Evolutionary conservation across 1,139 yeast species (phyloP), one percentile per base, ranked within the genome.

Genomic region (Candida tetrigidarum): DNA sequence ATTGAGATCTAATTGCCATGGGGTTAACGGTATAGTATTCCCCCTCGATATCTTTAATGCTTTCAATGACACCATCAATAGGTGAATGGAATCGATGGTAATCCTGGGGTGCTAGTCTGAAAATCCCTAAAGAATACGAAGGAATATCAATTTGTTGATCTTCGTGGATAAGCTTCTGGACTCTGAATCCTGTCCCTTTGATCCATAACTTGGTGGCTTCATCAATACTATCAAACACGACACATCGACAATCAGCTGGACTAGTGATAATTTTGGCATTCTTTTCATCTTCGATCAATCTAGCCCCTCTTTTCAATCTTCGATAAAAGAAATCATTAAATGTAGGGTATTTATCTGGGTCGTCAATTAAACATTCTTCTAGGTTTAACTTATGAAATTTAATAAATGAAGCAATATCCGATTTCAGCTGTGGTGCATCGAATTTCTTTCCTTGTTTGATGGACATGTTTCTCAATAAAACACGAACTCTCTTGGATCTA

Each of bases 1-100:
- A 64, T 35, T 83, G 81, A 1, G 96, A 87, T 47, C 98, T 69
- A 38, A 93, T 80, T 0, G 98, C 98, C 97, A 93, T 93, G 1
- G 98, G 98, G 58, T 93, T 93, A 10, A 93, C 99, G 0, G 98
- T 93, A 60, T 90, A 93, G 62, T 93, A 93, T 56, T 91, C 96
- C 0, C 98, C 99, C 36, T 81, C 86, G 37, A 93, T 86, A 50
- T 72, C 75, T 46, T 75, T 75, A 23, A 95, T 84, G 47, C 78
- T 71, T 1, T 86, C 87, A 35, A 93, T 66, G 0, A 61, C 62
- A 1, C 97, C 98, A 48, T 78, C 78, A 1, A 92, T 92, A 0
- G 98, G 97, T 11, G 83, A 77, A 62, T 93, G 99, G 66, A 93
- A 92, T 36, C 99, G 71, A 62, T 93, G 99, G 59, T 93, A 93